These are phyloP conservation scores for Beauveria bassiana DNA, from an alignment of 2,329 filamentous ascomycete genomes.

Conservation along the genomic window DNA sequence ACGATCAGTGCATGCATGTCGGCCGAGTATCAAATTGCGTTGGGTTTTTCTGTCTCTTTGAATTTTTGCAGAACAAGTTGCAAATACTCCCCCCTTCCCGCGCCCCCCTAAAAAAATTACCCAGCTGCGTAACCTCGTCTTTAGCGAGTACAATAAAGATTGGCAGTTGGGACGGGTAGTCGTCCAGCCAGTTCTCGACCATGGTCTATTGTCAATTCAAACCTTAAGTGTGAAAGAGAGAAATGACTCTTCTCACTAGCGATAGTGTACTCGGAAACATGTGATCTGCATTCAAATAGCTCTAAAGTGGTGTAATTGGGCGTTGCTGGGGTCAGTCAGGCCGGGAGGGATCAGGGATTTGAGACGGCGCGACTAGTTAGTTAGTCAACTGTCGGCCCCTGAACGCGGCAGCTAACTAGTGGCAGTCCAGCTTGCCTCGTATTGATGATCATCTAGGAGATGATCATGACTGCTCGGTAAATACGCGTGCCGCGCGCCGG, in stretches of 20 bases:
- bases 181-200: background rate
- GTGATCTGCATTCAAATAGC: background rate
- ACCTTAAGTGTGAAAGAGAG: no score
- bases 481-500: no score
- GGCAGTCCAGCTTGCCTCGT: background rate
- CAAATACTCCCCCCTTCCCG: background rate
- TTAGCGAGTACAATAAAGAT: background rate
- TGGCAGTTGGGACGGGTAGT: background rate
- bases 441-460: no score
- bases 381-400: background rate
- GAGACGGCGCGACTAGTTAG: background rate
- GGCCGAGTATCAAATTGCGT: background rate
- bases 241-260: background rate
- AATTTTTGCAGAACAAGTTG: background rate
- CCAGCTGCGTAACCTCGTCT: background rate
- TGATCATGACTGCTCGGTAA: background rate
- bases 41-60: background rate
- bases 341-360: slow-evolving; percentile 6
- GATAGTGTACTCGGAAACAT: background rate
- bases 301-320: background rate
- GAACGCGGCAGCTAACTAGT: background rate
- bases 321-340: background rate
- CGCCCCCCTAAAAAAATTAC: no score
- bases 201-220: background rate
- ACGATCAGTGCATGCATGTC: background rate